Evolutionary conservation across 2,329 filamentous ascomycete species (phyloP).

Genomic region (Alternaria angustiovoidea): DNA sequence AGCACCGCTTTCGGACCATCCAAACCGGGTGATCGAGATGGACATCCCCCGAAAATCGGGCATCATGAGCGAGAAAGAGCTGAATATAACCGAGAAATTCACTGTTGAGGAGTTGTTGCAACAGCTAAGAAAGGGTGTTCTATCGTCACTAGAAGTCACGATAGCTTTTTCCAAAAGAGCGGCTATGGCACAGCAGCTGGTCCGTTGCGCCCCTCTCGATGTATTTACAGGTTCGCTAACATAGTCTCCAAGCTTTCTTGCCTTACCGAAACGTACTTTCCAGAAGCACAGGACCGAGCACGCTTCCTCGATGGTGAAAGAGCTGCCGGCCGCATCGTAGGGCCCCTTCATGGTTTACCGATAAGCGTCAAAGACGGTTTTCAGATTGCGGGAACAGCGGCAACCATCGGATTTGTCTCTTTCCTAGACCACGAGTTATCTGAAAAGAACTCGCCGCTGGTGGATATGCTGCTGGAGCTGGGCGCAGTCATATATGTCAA

Average conservation of each 20-base stretch:
- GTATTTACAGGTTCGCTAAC: not conserved
- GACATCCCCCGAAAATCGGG: constrained; percentile 61
- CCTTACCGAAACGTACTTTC: constrained; percentile 63
- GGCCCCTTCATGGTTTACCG: constrained; percentile 73
- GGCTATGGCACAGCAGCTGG: constrained; percentile 61
- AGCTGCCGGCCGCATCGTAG: constrained; percentile 52
- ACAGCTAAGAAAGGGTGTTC: constrained; percentile 48
- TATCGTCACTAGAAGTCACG: constrained; percentile 59
- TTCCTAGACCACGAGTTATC: constrained; percentile 63
- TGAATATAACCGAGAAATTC: constrained; percentile 55
- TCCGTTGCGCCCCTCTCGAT: constrained; percentile 27
- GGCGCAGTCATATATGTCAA: constrained; percentile 73
- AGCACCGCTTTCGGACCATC: constrained; percentile 3
- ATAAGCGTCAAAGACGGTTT: constrained; percentile 74
- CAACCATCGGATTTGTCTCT: constrained; percentile 64
- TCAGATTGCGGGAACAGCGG: constrained; percentile 64
- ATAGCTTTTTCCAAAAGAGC: constrained; percentile 61
- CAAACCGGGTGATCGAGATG: constrained; percentile 37
- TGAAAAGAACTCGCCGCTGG: constrained; percentile 59
- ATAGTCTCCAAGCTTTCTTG: constrained; percentile 60
- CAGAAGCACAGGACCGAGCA: constrained; percentile 59
- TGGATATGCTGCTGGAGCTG: constrained; percentile 64
- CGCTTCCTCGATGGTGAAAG: constrained; percentile 60
- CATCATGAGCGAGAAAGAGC: constrained; percentile 61
- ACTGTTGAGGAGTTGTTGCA: constrained; percentile 48